These are phyloP conservation scores for Salinomyces thailandicus DNA, from an alignment of 2,329 filamentous ascomycete species.

Conservation along the genomic window DNA sequence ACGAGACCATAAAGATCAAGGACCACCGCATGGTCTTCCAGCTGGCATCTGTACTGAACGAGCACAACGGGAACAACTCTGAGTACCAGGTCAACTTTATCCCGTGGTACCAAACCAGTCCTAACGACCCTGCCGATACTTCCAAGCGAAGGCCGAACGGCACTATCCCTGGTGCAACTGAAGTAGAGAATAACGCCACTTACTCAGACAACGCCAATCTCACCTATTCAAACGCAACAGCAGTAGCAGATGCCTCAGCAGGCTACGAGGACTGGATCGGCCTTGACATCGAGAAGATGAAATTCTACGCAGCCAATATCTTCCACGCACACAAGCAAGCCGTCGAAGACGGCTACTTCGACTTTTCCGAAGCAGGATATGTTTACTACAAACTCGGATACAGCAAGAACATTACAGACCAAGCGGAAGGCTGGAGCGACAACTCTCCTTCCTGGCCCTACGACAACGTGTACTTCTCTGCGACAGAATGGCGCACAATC, in stretches of 20 bases:
- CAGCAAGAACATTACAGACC: constrained; percentile 46
- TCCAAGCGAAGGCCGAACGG: constrained; percentile 42
- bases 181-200: constrained; percentile 36
- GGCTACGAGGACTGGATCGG: constrained; percentile 30
- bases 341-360: constrained; percentile 46
- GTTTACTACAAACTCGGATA: constrained; percentile 48
- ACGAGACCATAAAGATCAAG: constrained; percentile 48
- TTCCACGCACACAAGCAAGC: constrained; percentile 46
- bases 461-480: constrained; percentile 50
- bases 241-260: constrained; percentile 29
- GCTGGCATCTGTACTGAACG: constrained; percentile 49
- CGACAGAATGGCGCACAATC: constrained; percentile 54
- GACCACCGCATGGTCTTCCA: constrained; percentile 58
- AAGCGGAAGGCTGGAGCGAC: constrained; percentile 35
- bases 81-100: constrained; percentile 49
- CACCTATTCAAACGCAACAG: constrained; percentile 26
- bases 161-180: constrained; percentile 41
- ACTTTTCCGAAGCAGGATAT: constrained; percentile 56
- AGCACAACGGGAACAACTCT: constrained; percentile 44
- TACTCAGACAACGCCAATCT: constrained; percentile 16
- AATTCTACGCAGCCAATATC: constrained; percentile 32
- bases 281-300: constrained; percentile 22
- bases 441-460: constrained; percentile 44
- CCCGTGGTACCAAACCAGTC: constrained; percentile 47
- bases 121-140: constrained; percentile 44